A percentile compares a stretch with the other conserved stretches of the same genome.
Conservation (phyloP, 2,329 filamentous ascomycete species). For the Aureobasidium sp. region DNA sequence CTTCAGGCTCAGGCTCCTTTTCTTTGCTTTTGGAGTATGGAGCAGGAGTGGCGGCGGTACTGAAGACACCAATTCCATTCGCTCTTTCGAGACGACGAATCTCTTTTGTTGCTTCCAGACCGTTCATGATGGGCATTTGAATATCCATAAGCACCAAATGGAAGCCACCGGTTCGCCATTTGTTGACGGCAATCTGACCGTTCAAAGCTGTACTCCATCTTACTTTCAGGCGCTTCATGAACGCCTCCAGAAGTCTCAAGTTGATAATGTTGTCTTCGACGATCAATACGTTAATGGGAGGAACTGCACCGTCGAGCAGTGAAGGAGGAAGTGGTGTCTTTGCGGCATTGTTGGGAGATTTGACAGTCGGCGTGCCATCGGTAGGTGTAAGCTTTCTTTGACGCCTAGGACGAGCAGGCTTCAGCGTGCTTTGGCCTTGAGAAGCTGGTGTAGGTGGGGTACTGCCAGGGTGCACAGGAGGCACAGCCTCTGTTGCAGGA, state of each 20-base stretch:
- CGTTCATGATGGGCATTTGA: conserved; percentile 93
- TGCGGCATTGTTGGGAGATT: conserved; percentile 32
- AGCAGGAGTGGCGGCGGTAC: conserved; percentile 28
- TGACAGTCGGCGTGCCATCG: conserved; percentile 44
- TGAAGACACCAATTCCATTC: conserved; percentile 89
- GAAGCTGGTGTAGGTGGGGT: conserved; percentile 28
- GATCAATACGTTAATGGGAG: conserved; percentile 93
- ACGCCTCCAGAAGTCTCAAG: conserved; percentile 82
- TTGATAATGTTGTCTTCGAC: conserved; percentile 99
- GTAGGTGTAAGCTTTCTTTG: conserved; percentile 18
- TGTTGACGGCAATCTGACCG: conserved; percentile 82
- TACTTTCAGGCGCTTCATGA: conserved; percentile 92
- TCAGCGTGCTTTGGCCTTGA: conserved; percentile 18
- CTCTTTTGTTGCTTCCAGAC: conserved; percentile 88
- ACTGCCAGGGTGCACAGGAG: conserved; percentile 22
- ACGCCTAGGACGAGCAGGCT: conserved; percentile 15
- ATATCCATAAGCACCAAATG: conserved; percentile 98
- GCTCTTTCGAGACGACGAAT: conserved; percentile 83
- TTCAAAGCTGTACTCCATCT: conserved; percentile 97
- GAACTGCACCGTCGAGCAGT: conserved; percentile 68
- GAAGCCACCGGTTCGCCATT: conserved; percentile 88
- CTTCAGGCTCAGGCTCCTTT: conserved; percentile 25
- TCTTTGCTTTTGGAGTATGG: conserved; percentile 27
- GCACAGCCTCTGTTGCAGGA: conserved; percentile 34
- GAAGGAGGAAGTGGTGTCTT: conserved; percentile 13